phyloP scores from a whole-genome alignment of 1,139 yeast genomes.

The Blastobotrys niveus region DNA sequence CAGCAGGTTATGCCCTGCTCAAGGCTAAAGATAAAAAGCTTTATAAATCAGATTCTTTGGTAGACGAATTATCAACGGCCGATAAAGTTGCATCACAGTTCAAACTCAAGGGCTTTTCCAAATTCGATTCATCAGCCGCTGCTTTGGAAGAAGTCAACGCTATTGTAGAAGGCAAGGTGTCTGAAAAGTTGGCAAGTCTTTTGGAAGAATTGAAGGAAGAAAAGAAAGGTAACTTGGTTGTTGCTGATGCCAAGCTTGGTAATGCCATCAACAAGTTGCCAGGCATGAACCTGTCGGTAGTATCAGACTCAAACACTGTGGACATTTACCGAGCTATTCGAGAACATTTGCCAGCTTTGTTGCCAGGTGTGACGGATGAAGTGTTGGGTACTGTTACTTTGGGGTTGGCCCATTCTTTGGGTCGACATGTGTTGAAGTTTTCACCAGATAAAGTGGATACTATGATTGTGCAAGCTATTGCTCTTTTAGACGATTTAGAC shows the following conservation, averaged over 20 bases:
- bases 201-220: slow-evolving; percentile 79
- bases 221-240: slow-evolving; percentile 85
- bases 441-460: slow-evolving; percentile 98
- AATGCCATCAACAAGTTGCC: slow-evolving; percentile 87
- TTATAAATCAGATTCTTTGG: slow-evolving; percentile 70
- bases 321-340: slow-evolving; percentile 94
- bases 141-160: slow-evolving; percentile 96
- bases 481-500: slow-evolving; percentile 91
- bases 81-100: slow-evolving; percentile 74
- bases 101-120: slow-evolving; percentile 91
- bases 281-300: slow-evolving; percentile 80
- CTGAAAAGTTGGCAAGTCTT: slow-evolving; percentile 70
- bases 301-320: slow-evolving; percentile 89
- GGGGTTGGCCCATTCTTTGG: slow-evolving; percentile 89
- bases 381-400: slow-evolving; percentile 90
- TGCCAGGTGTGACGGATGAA: slow-evolving; percentile 85
- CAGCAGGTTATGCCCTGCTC: slow-evolving; percentile 96
- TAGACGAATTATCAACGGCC: slow-evolving; percentile 74
- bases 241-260: slow-evolving; percentile 92
- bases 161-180: slow-evolving; percentile 87
- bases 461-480: slow-evolving; percentile 98
- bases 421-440: slow-evolving; percentile 95
- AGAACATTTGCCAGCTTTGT: slow-evolving; percentile 85
- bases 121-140: slow-evolving; percentile 88
- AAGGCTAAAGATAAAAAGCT: slow-evolving; percentile 97